Base-by-base conservation (phyloP, 129 eudicot genomes). In the Tagetes patula region DNA sequence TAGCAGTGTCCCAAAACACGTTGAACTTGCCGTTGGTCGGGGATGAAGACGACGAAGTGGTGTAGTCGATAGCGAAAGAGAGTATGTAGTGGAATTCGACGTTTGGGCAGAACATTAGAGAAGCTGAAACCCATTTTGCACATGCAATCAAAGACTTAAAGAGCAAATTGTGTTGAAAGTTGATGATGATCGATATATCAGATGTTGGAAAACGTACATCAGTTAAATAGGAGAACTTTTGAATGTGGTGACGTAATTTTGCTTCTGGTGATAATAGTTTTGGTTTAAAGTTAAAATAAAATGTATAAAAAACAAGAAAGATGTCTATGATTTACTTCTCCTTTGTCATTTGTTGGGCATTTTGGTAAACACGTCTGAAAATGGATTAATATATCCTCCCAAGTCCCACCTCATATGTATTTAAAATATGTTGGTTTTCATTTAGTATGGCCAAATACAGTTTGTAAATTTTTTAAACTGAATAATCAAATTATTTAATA, bases 1-100 rank as follows among this genome's bases (percentile, higher is more conserved):
- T 87, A 2, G 80, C 85, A 0, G 82, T 56, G 79, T 87, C 94
- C 96, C 96, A 90, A 7, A 87, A 90, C 34, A 90, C 67, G 71
- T 85, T 87, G 87, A 90, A 90, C 13, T 82, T 69, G 3, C 96
- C 96, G 11, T 90, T 71, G 34, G 96, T 87, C 0, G 95, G 95
- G 0, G 95, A 77, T 14, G 96, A 69, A 13, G 87, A 75, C 6
- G 87, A 81, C 0, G 85, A 79, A 46, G 89, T 73, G 61, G 89
- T 84, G 75, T 90, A 90, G 45, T 90, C 96, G 30, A 90, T 87
- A 42, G 91, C 95, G 48, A 90, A 90, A 3, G 96, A 77, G 42
- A 90, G 95, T 67, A 90, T 82, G 74, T 85, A 90, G 66, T 90
- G 94, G 84, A 90, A 87, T 6, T 87, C 84, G 45, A 85, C 27